Evolutionary conservation across 805 yeast genomes (phyloP).

Genomic region (Pichia phayaonensis): DNA sequence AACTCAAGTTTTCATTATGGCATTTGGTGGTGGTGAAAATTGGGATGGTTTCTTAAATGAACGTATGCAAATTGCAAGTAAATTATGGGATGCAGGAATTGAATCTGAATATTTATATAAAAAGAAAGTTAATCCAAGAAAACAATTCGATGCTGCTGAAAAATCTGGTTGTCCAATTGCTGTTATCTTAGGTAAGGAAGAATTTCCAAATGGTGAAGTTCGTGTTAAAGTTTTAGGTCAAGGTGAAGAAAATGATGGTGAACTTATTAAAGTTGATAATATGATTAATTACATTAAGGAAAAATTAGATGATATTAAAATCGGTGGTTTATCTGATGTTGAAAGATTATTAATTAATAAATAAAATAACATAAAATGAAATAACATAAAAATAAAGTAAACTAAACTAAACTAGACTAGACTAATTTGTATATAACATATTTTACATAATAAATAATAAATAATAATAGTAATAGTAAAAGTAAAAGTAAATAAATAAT

Average conservation of each 20-base stretch:
- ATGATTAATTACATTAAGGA: conserved; percentile 42
- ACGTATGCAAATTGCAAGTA: conserved; percentile 79
- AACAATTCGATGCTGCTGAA: conserved; percentile 97
- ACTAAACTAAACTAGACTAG: no score
- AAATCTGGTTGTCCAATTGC: conserved; percentile 86
- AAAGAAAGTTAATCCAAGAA: conserved; percentile 87
- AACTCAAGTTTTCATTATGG: conserved; percentile 94
- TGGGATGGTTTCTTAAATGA: conserved; percentile 91
- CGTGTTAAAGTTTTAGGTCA: conserved; percentile 86
- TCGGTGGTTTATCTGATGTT: conserved; percentile 55
- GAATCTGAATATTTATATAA: conserved; percentile 90
- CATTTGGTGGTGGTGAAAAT: conserved; percentile 96
- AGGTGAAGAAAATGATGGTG: conserved; percentile 76
- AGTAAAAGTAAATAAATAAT: no score
- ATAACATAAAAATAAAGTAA: not conserved
- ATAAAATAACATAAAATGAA: not conserved
- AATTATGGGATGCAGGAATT: conserved; percentile 81
- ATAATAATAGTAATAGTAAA: not conserved
- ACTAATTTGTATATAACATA: no score
- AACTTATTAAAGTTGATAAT: conserved; percentile 54
- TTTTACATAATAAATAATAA: not conserved
- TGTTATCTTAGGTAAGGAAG: conserved; percentile 94
- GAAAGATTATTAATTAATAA: conserved; percentile 45
- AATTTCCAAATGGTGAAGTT: conserved; percentile 69
- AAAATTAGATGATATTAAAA: conserved; percentile 31